Percentiles rank a stretch among this genome's conserved stretches.
phyloP scores from a whole-genome alignment of 345 rosid genomes.

The Geranium rotundifolium region DNA sequence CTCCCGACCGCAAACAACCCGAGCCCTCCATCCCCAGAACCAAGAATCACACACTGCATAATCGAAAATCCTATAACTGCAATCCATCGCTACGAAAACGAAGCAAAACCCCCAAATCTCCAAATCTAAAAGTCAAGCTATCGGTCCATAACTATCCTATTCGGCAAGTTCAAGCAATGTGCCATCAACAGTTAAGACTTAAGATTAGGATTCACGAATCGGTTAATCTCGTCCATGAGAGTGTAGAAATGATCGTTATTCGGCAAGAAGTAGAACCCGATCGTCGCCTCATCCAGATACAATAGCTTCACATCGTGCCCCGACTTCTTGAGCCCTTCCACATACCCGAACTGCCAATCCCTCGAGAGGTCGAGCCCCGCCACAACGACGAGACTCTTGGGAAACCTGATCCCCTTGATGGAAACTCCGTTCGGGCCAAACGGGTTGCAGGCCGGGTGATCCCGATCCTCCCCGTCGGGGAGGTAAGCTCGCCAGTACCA shows the following conservation, averaged over 20 bases:
- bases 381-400: constrained; percentile 17
- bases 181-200: constrained; percentile 1
- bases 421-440: constrained; percentile 16
- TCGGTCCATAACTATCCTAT: neutral
- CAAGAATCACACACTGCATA: too few relatives aligned
- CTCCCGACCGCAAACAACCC: too few relatives aligned
- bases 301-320: constrained; percentile 21
- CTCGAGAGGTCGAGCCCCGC: constrained; percentile 18
- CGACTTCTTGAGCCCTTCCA: constrained; percentile 13
- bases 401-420: constrained; percentile 13
- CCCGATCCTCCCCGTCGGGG: constrained; percentile 20
- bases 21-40: neutral
- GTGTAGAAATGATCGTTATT: constrained; percentile 18
- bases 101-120: neutral
- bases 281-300: constrained; percentile 19
- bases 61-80: too few relatives aligned
- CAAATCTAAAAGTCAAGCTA: neutral
- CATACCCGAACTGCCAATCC: constrained; percentile 21
- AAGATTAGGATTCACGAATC: constrained; percentile 11
- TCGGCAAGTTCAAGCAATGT: neutral
- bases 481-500: constrained; percentile 23
- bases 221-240: constrained; percentile 22
- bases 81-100: too few relatives aligned
- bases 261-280: constrained; percentile 20
- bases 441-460: constrained; percentile 20